A percentile compares a stretch with the other conserved stretches of the same genome.
Evolutionary conservation across 2,329 filamentous ascomycete genomes (phyloP).

Genomic region (Podosphaera xanthii): DNA sequence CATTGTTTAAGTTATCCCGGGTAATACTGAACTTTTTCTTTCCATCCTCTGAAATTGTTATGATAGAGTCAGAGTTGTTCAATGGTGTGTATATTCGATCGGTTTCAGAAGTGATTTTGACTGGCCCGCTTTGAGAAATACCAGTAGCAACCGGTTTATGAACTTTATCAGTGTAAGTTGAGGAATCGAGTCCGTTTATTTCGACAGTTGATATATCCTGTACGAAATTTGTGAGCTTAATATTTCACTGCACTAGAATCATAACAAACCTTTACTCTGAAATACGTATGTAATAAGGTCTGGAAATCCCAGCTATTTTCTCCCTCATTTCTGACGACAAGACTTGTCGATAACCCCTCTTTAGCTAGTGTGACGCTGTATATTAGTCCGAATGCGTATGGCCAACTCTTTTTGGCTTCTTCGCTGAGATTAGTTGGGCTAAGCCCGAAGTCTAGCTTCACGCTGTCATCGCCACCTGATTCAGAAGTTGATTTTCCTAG

Average conservation of each 20-base stretch:
- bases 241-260: not conserved
- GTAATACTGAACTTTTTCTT: conserved; percentile 47
- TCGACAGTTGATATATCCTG: conserved; percentile 59
- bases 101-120: conserved; percentile 56
- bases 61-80: conserved; percentile 31
- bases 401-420: conserved; percentile 51
- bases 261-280: conserved; percentile 49
- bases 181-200: conserved; percentile 53
- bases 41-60: conserved; percentile 39
- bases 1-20: conserved; percentile 65
- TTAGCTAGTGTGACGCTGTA: conserved; percentile 76
- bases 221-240: not conserved
- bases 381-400: conserved; percentile 67
- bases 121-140: conserved; percentile 32
- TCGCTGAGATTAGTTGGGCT: conserved; percentile 48
- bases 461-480: conserved; percentile 34
- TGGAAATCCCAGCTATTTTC: conserved; percentile 69
- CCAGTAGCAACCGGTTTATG: conserved; percentile 29
- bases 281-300: conserved; percentile 76
- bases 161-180: conserved; percentile 69
- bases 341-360: conserved; percentile 52
- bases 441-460: conserved; percentile 92
- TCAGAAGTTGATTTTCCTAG: conserved; percentile 68
- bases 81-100: conserved; percentile 71
- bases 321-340: conserved; percentile 80